phyloP scores from a whole-genome alignment of 768 basidiomycete species.

The Podaxis sp. region DNA sequence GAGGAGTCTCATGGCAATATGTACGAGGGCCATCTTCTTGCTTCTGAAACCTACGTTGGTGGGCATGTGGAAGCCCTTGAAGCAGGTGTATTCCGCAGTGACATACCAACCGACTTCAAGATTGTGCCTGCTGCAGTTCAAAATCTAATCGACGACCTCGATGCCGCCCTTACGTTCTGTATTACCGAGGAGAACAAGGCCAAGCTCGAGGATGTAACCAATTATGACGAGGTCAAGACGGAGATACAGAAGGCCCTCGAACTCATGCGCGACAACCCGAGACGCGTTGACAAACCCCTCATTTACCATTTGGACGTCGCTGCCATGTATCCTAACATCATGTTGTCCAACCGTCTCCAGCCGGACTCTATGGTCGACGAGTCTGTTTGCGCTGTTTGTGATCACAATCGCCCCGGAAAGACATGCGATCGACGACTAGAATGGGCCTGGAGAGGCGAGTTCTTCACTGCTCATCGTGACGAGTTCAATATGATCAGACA shows the following conservation, averaged over 20 bases:
- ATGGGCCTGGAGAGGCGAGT: constrained; percentile 99
- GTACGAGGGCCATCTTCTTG: constrained; percentile 94
- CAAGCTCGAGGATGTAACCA: constrained; percentile 80
- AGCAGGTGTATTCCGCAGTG: constrained; percentile 96
- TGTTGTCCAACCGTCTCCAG: constrained; percentile 98
- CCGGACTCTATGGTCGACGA: constrained; percentile 98
- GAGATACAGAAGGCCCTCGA: constrained; percentile 80
- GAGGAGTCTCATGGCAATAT: constrained; percentile 91
- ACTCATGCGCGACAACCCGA: constrained; percentile 87
- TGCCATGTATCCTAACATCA: constrained; percentile 99
- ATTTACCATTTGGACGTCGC: constrained; percentile 99
- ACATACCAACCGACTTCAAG: constrained; percentile 94
- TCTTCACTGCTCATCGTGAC: constrained; percentile 95
- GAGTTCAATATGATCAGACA: constrained; percentile 99
- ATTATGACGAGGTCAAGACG: constrained; percentile 90
- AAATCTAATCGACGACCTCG: constrained; percentile 92
- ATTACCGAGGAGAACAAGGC: constrained; percentile 83
- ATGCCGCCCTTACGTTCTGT: constrained; percentile 87
- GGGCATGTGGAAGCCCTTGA: constrained; percentile 98
- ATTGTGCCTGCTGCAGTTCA: constrained; percentile 86
- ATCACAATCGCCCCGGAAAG: constrained; percentile 96
- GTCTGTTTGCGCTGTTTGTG: constrained; percentile 95
- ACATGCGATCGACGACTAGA: constrained; percentile 89
- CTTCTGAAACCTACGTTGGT: constrained; percentile 97
- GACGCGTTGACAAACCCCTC: constrained; percentile 86